Percentiles rank a stretch among this genome's conserved stretches.
These are phyloP conservation scores for Macrocybe sp. DNA, from an alignment of 1,284 basidiomycete species.

Conservation along the genomic window DNA sequence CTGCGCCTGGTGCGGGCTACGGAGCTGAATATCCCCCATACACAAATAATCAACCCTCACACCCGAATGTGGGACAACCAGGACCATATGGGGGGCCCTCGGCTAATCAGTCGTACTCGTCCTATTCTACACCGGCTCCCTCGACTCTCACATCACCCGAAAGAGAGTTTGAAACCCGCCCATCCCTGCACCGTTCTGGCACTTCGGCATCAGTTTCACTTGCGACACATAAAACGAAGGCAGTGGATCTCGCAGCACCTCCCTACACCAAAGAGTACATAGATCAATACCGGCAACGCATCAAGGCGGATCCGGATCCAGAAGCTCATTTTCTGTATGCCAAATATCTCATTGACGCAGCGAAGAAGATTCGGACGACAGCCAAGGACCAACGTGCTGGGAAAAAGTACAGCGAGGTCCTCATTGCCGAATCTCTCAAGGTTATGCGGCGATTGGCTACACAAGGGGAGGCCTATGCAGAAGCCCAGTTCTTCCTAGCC, in stretches of 20 bases:
- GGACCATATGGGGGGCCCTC: constrained; percentile 12
- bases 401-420: constrained; percentile 86
- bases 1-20: constrained; percentile 12
- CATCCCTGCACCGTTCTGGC: constrained; percentile 49
- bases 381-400: constrained; percentile 75
- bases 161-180: constrained; percentile 52
- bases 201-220: constrained; percentile 54
- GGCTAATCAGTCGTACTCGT: constrained; percentile 10
- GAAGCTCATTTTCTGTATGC: constrained; percentile 98
- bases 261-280: constrained; percentile 97
- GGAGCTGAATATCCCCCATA: constrained; percentile 16
- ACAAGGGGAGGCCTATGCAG: constrained; percentile 85
- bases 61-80: constrained; percentile 11
- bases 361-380: constrained; percentile 79
- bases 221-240: constrained; percentile 70
- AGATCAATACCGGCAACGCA: constrained; percentile 93
- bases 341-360: constrained; percentile 99
- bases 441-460: constrained; percentile 90
- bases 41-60: constrained; percentile 13
- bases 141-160: constrained; percentile 25
- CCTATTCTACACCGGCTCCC: constrained; percentile 18
- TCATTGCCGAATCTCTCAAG: constrained; percentile 89
- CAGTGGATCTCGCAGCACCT: constrained; percentile 81
- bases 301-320: constrained; percentile 97
- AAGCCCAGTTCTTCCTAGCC: constrained; percentile 99